A percentile compares a stretch with the other conserved stretches of the same genome.
Conservation (phyloP, 139 green algal genomes). For the Chlamydomonas asymmetrica region DNA sequence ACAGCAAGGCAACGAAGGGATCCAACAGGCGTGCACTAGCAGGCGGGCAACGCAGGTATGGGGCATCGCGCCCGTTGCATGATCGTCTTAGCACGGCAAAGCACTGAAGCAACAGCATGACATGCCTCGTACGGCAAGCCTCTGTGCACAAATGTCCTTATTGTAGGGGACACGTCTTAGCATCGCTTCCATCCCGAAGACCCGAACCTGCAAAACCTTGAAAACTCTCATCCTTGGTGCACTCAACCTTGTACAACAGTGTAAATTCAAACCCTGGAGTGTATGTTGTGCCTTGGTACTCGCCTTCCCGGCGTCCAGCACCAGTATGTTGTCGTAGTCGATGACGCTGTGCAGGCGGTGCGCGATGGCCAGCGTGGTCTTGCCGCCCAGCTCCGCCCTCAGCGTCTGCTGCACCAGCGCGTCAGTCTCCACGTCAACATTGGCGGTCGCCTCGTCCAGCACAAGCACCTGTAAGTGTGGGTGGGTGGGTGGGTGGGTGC, state of each 20-base stretch:
- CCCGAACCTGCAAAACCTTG: not conserved
- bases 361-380: conserved; percentile 58
- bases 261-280: not conserved
- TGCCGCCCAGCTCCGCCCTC: conserved; percentile 34
- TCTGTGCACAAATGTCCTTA: not conserved
- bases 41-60: not conserved
- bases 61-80: not conserved
- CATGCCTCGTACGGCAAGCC: not conserved
- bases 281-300: not conserved
- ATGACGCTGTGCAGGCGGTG: conserved; percentile 51
- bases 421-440: conserved; percentile 88
- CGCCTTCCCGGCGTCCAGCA: conserved; percentile 30
- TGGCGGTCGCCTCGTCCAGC: conserved; percentile 93
- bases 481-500: no score
- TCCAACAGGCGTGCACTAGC: conserved; percentile 12
- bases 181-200: not conserved
- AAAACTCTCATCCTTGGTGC: not conserved
- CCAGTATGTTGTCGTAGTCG: conserved; percentile 38
- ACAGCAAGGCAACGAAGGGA: conserved; percentile 4
- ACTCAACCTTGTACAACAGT: not conserved
- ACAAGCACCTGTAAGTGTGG: no score
- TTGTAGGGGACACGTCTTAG: not conserved
- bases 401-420: conserved; percentile 69
- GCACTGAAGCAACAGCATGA: not conserved
- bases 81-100: no score